Evolutionary conservation across 2,329 filamentous ascomycete genomes (phyloP).

Genomic region (Diaporthe vexans): DNA sequence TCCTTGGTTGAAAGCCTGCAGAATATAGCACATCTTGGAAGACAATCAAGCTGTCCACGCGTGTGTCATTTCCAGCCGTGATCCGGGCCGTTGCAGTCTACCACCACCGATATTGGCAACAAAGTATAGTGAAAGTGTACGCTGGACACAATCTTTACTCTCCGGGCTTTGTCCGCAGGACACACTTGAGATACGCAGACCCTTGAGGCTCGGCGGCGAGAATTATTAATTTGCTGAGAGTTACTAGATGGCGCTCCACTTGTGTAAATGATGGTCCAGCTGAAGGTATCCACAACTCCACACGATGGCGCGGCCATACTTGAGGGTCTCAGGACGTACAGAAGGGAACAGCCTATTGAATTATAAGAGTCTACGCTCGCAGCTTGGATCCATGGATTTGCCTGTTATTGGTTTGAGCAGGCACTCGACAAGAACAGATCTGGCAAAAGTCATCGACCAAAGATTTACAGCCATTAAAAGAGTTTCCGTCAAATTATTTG

Average conservation of each 20-base stretch:
- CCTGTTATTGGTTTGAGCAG: not conserved
- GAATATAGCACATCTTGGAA: too few relatives aligned
- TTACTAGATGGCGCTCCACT: slow-evolving; percentile 17
- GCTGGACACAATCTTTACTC: not conserved
- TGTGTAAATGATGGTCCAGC: slow-evolving; percentile 26
- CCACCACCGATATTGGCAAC: too few relatives aligned
- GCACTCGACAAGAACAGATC: not conserved
- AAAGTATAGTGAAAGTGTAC: too few relatives aligned
- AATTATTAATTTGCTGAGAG: not conserved
- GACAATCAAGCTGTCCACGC: too few relatives aligned
- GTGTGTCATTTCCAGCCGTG: too few relatives aligned
- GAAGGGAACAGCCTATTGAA: not conserved
- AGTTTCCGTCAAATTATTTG: not conserved
- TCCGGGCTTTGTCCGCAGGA: not conserved
- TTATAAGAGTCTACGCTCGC: not conserved
- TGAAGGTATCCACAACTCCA: slow-evolving; percentile 21
- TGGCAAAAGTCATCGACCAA: not conserved
- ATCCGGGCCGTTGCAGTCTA: not conserved
- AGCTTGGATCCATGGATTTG: not conserved
- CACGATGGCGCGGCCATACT: slow-evolving; percentile 28
- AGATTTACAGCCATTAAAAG: not conserved
- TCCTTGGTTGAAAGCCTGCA: not conserved
- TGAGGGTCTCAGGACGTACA: too few relatives aligned
- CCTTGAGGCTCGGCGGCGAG: slow-evolving; percentile 2
- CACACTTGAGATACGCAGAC: not conserved